Conservation (phyloP, 345 rosid genomes). For the Psidium guajava region DNA sequence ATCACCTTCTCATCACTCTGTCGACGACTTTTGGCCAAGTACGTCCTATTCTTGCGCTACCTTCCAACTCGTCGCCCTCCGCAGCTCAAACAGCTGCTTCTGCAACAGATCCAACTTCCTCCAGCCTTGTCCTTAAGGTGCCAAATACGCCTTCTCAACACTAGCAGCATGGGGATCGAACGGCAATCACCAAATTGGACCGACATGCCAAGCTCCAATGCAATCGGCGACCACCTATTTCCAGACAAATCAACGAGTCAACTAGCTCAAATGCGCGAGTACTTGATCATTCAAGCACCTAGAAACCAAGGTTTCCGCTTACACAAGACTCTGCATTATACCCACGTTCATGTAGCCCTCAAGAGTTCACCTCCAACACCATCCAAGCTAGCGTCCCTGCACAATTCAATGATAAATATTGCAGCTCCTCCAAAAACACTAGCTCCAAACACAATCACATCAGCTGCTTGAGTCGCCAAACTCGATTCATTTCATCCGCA, state of each 20-base stretch:
- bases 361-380: not conserved
- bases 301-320: not conserved
- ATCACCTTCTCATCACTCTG: not conserved
- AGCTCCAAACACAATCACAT: not conserved
- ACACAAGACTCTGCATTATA: not conserved
- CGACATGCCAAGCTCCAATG: not conserved
- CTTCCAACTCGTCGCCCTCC: not conserved
- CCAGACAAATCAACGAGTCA: not conserved
- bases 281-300: not conserved
- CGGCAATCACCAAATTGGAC: not conserved
- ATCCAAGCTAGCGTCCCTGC: not conserved
- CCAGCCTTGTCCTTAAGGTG: not conserved
- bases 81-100: not conserved
- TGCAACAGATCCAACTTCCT: not conserved
- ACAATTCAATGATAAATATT: not conserved
- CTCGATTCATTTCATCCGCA: not conserved
- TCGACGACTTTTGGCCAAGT: not conserved
- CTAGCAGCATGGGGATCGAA: not conserved
- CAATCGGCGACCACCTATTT: not conserved
- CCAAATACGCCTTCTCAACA: not conserved
- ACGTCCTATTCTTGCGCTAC: not conserved
- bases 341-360: not conserved
- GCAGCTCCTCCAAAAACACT: not conserved
- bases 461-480: not conserved
- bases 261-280: not conserved